A percentile compares a stretch with the other conserved stretches of the same genome.
phyloP scores from a whole-genome alignment of 768 basidiomycete species.

The Phylloporus sp. region DNA sequence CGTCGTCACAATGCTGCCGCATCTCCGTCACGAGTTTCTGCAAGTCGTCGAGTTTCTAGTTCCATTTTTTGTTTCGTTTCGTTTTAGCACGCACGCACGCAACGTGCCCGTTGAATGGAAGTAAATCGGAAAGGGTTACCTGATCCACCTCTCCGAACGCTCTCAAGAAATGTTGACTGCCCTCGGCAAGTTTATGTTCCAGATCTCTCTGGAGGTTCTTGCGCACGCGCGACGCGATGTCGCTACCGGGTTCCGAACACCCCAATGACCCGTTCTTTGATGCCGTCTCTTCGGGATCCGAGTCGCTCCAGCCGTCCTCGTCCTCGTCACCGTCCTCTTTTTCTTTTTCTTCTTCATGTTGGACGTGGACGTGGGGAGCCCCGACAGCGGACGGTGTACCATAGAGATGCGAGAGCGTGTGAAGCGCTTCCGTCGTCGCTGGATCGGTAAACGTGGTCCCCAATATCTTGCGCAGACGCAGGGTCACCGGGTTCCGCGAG shows the following conservation, averaged over 20 bases:
- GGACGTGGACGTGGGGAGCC: conserved; percentile 1
- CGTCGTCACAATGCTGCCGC: conserved; percentile 77
- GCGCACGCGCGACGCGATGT: conserved; percentile 67
- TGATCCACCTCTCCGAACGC: conserved; percentile 88
- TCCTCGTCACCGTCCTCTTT: conserved; percentile 32
- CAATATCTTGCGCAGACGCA: conserved; percentile 86
- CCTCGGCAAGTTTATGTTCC: conserved; percentile 75
- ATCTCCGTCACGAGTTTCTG: conserved; percentile 76
- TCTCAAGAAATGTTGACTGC: conserved; percentile 75
- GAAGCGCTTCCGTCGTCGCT: conserved; percentile 73
- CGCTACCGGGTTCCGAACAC: conserved; percentile 41
- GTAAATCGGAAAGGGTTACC: too few species aligned
- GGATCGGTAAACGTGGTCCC: conserved; percentile 75
- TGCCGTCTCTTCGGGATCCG: conserved; percentile 9
- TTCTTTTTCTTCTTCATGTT: conserved; percentile 18
- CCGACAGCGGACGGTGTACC: conserved; percentile 25
- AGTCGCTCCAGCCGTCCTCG: conserved; percentile 28
- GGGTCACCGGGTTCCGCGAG: conserved; percentile 68
- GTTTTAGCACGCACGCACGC: too few species aligned
- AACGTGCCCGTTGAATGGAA: not conserved
- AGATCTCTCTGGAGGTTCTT: conserved; percentile 81
- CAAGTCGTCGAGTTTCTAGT: conserved; percentile 77
- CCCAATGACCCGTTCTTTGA: conserved; percentile 9
- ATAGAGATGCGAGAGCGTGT: conserved; percentile 81
- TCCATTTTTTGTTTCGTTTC: too few species aligned